These are phyloP conservation scores for Lachancea cidri DNA, from an alignment of 805 yeast species.

Conservation along the genomic window DNA sequence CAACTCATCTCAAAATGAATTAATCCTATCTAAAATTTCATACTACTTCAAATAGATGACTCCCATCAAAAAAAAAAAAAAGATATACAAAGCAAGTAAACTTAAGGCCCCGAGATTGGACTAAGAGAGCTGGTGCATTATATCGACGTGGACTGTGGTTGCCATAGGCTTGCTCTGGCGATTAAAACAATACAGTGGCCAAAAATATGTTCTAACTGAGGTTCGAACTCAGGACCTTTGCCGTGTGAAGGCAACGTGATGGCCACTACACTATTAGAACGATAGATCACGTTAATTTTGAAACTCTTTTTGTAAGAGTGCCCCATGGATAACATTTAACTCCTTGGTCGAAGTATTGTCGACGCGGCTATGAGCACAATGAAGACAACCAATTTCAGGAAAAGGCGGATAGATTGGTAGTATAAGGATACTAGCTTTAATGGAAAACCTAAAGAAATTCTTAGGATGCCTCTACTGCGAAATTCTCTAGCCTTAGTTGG, in stretches of 20 bases:
- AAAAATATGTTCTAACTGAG: slow-evolving; percentile 32
- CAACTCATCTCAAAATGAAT: neutral
- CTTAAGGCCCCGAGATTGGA: too few species aligned
- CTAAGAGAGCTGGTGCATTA: too few species aligned
- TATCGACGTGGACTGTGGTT: too few species aligned
- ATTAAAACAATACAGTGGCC: neutral
- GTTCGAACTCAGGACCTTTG: slow-evolving; percentile 38
- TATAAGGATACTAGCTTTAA: neutral
- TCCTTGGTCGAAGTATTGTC: neutral
- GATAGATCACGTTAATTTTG: neutral
- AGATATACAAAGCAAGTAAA: too few species aligned
- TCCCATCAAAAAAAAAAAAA: too few species aligned
- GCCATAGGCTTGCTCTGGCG: too few species aligned
- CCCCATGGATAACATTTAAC: neutral
- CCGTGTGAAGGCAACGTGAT: slow-evolving; percentile 39
- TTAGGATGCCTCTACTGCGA: neutral
- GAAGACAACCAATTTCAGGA: slow-evolving; percentile 1
- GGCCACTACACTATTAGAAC: slow-evolving; percentile 37
- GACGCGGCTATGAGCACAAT: slow-evolving; percentile 1
- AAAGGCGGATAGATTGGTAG: neutral
- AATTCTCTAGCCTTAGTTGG: neutral
- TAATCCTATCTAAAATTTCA: too few species aligned
- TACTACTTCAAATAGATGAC: too few species aligned
- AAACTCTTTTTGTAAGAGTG: neutral
- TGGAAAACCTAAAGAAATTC: neutral